These are phyloP conservation scores for Thuidium tamariscinum DNA, from an alignment of 225 moss, liverwort and hornwort species.

Conservation along the genomic window DNA sequence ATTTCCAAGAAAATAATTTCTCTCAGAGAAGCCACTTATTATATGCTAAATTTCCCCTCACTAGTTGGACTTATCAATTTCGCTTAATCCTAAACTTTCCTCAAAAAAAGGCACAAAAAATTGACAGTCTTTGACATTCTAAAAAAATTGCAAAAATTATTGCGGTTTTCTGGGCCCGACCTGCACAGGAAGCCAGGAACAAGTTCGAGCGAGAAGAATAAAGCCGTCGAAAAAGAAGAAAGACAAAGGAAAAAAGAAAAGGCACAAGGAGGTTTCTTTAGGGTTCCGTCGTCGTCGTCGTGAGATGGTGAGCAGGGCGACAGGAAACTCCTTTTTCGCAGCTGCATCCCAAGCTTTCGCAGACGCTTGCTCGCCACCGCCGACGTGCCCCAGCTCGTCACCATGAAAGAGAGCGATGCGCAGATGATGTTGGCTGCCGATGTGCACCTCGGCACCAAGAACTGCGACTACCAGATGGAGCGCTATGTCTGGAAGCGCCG, in stretches of 20 bases:
- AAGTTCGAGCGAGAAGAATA: background rate
- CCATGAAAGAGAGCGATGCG: background rate
- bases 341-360: background rate
- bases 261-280: background rate
- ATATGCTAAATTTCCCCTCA: too few relatives aligned
- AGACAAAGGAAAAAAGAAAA: background rate
- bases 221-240: background rate
- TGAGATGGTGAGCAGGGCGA: background rate
- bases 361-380: background rate
- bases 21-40: too few relatives aligned
- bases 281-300: background rate
- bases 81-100: too few relatives aligned
- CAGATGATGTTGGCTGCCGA: background rate
- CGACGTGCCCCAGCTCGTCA: background rate
- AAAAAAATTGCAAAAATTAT: too few relatives aligned
- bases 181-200: too few relatives aligned
- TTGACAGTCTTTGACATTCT: too few relatives aligned
- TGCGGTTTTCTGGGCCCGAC: too few relatives aligned
- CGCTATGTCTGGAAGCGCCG: constrained; percentile 85
- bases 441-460: constrained; percentile 86
- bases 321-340: background rate
- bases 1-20: too few relatives aligned
- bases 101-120: too few relatives aligned
- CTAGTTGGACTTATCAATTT: too few relatives aligned
- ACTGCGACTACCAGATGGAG: constrained; percentile 92